Evolutionary conservation across 768 basidiomycete species (phyloP).

Genomic region (Termitomyces sp.): DNA sequence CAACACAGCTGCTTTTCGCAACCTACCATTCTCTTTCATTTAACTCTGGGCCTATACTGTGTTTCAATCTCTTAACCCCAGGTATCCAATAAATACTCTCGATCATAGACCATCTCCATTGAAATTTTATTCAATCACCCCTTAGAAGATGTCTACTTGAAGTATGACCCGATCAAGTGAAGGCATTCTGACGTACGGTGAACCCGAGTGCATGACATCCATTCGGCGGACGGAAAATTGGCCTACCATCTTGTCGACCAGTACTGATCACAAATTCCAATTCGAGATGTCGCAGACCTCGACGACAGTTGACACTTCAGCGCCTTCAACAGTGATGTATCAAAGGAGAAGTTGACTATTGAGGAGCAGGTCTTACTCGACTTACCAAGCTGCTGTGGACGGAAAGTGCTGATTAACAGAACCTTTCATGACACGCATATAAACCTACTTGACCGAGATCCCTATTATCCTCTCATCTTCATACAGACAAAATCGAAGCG

Average conservation of each 20-base stretch:
- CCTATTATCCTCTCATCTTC: not conserved
- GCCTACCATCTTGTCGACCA: not conserved
- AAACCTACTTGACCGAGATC: not conserved
- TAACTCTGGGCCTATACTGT: not conserved
- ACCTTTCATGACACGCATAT: not conserved
- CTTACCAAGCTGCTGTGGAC: conserved; percentile 1
- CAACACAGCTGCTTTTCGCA: no score
- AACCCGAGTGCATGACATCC: no score
- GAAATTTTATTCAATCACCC: no score
- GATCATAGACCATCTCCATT: no score
- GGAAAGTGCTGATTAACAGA: conserved; percentile 1
- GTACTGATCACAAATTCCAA: not conserved
- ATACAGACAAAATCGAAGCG: not conserved
- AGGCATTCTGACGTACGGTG: no score
- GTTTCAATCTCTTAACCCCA: no score
- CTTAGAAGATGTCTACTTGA: no score
- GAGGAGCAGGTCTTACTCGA: not conserved
- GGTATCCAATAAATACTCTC: no score
- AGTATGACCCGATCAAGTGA: no score
- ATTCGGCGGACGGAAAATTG: no score
- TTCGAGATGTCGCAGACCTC: not conserved
- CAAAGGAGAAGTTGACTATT: not conserved
- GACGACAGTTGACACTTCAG: not conserved
- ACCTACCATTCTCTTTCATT: no score
- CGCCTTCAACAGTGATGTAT: not conserved